phyloP scores from a whole-genome alignment of 768 basidiomycete species.

The Rhizopogon roseolus region DNA sequence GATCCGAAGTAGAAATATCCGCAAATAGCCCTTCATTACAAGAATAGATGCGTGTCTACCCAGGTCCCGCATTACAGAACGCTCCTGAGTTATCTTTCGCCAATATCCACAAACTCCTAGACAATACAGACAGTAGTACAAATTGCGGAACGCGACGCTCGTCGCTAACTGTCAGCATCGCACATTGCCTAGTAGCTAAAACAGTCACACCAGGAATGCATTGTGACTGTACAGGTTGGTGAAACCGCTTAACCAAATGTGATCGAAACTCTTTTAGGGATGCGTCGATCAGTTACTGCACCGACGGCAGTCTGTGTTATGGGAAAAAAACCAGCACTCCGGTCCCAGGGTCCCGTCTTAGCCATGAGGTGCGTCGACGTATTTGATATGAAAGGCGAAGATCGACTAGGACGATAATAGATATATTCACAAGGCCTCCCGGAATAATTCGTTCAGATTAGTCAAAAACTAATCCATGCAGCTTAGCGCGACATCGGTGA shows the following conservation, averaged over 20 bases:
- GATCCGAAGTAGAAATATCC: conserved; percentile 38
- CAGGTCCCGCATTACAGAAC: neutral
- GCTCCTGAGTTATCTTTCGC: neutral
- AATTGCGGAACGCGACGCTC: neutral
- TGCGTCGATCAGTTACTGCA: neutral
- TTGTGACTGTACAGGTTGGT: too few species aligned
- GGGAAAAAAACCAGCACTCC: conserved; percentile 17
- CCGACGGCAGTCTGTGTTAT: neutral
- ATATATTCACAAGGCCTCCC: conserved; percentile 1
- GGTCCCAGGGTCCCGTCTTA: conserved; percentile 39
- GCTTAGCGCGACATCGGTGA: too few species aligned
- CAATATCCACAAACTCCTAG: neutral
- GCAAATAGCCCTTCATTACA: neutral
- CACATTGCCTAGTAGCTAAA: neutral
- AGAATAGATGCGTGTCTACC: neutral
- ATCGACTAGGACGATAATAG: conserved; percentile 21
- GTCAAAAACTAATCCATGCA: too few species aligned
- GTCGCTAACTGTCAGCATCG: neutral
- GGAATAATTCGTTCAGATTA: too few species aligned
- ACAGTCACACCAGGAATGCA: neutral
- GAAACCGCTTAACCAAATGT: neutral
- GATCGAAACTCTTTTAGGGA: neutral
- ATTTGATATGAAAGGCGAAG: conserved; percentile 20
- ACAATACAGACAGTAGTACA: neutral
- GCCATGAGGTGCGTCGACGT: conserved; percentile 35